Evolutionary conservation across 176 grass and related monocot species (phyloP).

Genomic region (Aegilops tauschii): DNA sequence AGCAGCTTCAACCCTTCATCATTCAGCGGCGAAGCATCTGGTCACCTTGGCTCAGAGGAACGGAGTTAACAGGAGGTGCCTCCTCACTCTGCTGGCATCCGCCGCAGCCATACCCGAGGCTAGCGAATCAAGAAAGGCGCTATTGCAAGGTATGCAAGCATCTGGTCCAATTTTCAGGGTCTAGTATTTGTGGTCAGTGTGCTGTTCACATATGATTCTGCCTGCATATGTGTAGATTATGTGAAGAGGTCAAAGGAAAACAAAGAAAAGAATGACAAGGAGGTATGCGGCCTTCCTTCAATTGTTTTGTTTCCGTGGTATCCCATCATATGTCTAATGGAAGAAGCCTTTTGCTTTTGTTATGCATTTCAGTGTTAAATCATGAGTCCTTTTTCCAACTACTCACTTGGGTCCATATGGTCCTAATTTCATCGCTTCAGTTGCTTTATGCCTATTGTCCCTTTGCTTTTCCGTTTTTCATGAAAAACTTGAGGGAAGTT

Average conservation of each 20-base stretch:
- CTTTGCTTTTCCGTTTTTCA: not conserved
- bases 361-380: not conserved
- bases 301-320: not conserved
- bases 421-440: not conserved
- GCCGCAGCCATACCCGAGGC: conserved; percentile 53
- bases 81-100: conserved; percentile 57
- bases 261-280: conserved; percentile 87
- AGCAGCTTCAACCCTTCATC: conserved; percentile 37
- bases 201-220: not conserved
- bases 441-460: not conserved
- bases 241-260: conserved; percentile 81
- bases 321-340: not conserved
- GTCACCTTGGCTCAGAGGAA: conserved; percentile 30
- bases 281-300: conserved; percentile 39
- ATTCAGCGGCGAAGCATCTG: conserved; percentile 22
- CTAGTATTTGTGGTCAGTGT: not conserved
- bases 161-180: not conserved
- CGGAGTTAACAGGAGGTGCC: conserved; percentile 56
- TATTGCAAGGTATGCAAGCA: conserved; percentile 61
- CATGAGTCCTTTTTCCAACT: not conserved
- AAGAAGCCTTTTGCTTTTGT: not conserved
- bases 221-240: conserved; percentile 42
- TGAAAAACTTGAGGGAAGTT: conserved; percentile 4
- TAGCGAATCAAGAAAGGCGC: conserved; percentile 58
- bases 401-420: not conserved